phyloP scores from a whole-genome alignment of 2,329 filamentous ascomycete genomes.

The Sporothrix euskadiensis region DNA sequence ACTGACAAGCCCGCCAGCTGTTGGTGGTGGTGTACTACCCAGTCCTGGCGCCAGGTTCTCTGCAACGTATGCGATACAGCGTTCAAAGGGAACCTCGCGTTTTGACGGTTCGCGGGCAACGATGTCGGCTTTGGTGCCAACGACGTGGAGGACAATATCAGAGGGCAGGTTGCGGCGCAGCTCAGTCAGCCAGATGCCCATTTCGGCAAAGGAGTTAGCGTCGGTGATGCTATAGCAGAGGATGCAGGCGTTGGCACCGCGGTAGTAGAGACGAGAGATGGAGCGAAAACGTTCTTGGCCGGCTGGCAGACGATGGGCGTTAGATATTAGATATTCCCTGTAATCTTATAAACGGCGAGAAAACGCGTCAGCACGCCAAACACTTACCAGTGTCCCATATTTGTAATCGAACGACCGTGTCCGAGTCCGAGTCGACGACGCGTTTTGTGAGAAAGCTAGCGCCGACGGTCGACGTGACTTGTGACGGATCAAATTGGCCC shows the following conservation, averaged over 20 bases:
- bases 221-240: constrained; percentile 94
- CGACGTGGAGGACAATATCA: constrained; percentile 87
- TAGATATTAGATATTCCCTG: neutral
- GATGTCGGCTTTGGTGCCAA: constrained; percentile 90
- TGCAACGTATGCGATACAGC: constrained; percentile 92
- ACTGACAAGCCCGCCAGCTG: constrained; percentile 43
- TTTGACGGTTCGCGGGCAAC: constrained; percentile 77
- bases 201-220: constrained; percentile 80
- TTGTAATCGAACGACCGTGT: constrained; percentile 84
- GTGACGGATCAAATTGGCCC: constrained; percentile 66
- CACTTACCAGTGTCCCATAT: constrained; percentile 83
- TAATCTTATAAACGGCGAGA: neutral
- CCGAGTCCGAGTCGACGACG: constrained; percentile 78
- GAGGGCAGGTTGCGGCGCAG: constrained; percentile 74
- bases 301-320: constrained; percentile 46
- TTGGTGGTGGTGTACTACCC: constrained; percentile 66
- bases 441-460: constrained; percentile 79
- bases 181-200: constrained; percentile 88
- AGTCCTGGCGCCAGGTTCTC: constrained; percentile 79
- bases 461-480: constrained; percentile 70
- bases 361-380: neutral
- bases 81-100: constrained; percentile 88
- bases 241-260: constrained; percentile 89
- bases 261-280: constrained; percentile 94
- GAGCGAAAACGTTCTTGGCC: constrained; percentile 94